Evolutionary conservation across 352 stramenopile species (phyloP).

Genomic region (Aphanomyces astaci): DNA sequence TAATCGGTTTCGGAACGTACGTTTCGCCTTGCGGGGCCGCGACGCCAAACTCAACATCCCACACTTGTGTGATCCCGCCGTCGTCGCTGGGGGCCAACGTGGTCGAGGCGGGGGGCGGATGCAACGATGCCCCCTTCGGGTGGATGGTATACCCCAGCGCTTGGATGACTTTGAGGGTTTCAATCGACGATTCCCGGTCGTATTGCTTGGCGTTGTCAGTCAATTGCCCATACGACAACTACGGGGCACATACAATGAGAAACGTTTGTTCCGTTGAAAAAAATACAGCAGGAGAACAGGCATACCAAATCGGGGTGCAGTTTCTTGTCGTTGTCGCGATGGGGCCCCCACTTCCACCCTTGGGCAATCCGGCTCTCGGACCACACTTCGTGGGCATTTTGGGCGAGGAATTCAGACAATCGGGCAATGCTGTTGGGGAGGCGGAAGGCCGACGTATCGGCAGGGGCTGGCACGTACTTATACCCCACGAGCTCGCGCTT

Average conservation of each 20-base stretch:
- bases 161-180: slow-evolving; percentile 67
- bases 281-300: too few species aligned
- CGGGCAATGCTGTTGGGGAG: slow-evolving; percentile 56
- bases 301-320: slow-evolving; percentile 64
- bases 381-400: slow-evolving; percentile 80
- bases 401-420: slow-evolving; percentile 54
- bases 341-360: slow-evolving; percentile 53
- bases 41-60: slow-evolving; percentile 46
- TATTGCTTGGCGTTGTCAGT: slow-evolving; percentile 76
- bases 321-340: slow-evolving; percentile 59
- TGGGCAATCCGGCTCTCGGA: slow-evolving; percentile 53
- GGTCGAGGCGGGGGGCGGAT: neutral
- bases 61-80: neutral
- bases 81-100: neutral
- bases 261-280: too few species aligned
- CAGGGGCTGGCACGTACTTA: slow-evolving; percentile 64
- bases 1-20: slow-evolving; percentile 55
- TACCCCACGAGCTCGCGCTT: slow-evolving; percentile 72
- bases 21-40: slow-evolving; percentile 41
- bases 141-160: slow-evolving; percentile 66
- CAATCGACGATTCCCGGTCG: slow-evolving; percentile 68
- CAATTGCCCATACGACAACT: slow-evolving; percentile 59
- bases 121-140: slow-evolving; percentile 28
- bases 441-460: slow-evolving; percentile 48
- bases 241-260: slow-evolving; percentile 11